These are phyloP conservation scores for Talaromyces islandicus DNA, from an alignment of 2,329 filamentous ascomycete genomes.

Conservation along the genomic window DNA sequence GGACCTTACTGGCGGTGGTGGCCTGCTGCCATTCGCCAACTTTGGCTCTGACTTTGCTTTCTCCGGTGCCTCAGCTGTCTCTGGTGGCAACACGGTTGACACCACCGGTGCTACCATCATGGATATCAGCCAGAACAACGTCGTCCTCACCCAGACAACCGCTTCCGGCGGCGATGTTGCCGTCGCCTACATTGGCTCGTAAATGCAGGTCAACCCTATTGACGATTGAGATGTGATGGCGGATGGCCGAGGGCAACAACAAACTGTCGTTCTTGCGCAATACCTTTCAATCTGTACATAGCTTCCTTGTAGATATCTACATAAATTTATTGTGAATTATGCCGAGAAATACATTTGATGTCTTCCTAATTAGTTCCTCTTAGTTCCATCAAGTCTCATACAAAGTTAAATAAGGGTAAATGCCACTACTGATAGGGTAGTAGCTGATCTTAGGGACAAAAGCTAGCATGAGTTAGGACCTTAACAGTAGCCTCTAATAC, in stretches of 20 bases:
- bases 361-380: not conserved
- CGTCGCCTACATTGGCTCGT: conserved; percentile 4
- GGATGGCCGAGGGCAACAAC: not conserved
- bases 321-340: not conserved
- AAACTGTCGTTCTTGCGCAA: not conserved
- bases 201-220: not conserved
- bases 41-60: conserved; percentile 41
- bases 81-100: conserved; percentile 12
- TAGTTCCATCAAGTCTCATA: not conserved
- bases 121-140: conserved; percentile 40
- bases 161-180: conserved; percentile 6
- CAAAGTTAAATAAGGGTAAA: not conserved
- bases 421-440: not conserved
- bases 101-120: conserved; percentile 25
- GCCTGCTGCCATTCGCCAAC: conserved; percentile 41
- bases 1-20: conserved; percentile 39
- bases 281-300: not conserved
- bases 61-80: conserved; percentile 24
- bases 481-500: not conserved
- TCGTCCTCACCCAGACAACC: conserved; percentile 4
- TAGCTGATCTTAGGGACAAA: not conserved
- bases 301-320: not conserved
- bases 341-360: not conserved
- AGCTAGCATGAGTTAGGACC: not conserved
- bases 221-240: not conserved